A percentile compares a stretch with the other conserved stretches of the same genome.
Evolutionary conservation across 345 rosid genomes (phyloP).

Genomic region (Syzygium aromaticum): DNA sequence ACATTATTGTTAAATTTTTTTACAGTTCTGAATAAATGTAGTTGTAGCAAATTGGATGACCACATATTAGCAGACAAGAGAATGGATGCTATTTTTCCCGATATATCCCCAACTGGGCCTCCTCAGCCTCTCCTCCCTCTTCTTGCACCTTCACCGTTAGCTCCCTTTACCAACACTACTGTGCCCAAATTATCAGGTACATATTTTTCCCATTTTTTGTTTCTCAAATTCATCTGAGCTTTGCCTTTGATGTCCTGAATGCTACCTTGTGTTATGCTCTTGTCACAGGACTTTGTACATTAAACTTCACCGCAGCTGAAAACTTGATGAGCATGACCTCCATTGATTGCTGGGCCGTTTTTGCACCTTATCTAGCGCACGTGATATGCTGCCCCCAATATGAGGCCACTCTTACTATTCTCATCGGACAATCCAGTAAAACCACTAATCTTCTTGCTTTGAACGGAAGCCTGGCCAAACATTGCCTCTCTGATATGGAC

Average conservation of each 20-base stretch:
- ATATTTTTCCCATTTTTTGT: neutral
- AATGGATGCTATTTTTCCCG: conserved; percentile 39
- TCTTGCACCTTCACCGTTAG: conserved; percentile 86
- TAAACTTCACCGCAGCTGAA: conserved; percentile 68
- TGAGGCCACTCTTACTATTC: conserved; percentile 65
- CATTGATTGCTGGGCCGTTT: conserved; percentile 62
- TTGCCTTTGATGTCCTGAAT: neutral
- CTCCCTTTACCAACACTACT: conserved; percentile 62
- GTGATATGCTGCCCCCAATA: conserved; percentile 97
- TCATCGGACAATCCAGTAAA: conserved; percentile 75
- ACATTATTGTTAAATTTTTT: neutral
- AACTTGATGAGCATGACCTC: conserved; percentile 72
- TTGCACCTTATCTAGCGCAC: conserved; percentile 83
- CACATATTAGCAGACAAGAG: conserved; percentile 6
- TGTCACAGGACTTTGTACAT: conserved; percentile 52
- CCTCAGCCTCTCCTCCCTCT: conserved; percentile 91
- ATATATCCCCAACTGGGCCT: conserved; percentile 55
- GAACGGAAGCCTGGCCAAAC: conserved; percentile 49
- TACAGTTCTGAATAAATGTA: conserved; percentile 44
- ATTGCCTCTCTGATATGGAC: conserved; percentile 80
- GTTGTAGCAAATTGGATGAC: conserved; percentile 14
- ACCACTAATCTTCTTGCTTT: conserved; percentile 58
- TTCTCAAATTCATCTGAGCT: neutral
- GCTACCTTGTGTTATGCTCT: neutral
- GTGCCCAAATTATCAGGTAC: conserved; percentile 82